These are phyloP conservation scores for Panicum hallii DNA, from an alignment of 202 grass and related monocot species.

Conservation along the genomic window DNA sequence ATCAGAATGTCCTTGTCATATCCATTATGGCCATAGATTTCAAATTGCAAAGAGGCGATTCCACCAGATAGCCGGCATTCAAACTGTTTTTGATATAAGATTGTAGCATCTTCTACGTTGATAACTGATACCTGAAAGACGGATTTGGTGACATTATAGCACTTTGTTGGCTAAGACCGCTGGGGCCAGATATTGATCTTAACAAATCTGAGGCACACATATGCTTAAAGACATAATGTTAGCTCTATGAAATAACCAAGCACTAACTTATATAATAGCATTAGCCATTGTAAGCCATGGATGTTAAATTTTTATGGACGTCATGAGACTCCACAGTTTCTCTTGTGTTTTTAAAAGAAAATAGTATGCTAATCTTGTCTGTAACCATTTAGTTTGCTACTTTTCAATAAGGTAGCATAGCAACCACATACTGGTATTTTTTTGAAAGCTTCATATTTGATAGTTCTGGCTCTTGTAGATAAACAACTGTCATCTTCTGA, in stretches of 20 bases:
- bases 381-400: neutral
- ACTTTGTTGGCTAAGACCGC: neutral
- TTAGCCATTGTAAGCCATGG: neutral
- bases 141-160: conserved; percentile 7
- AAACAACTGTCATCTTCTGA: neutral
- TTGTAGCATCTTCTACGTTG: conserved; percentile 69
- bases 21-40: conserved; percentile 70
- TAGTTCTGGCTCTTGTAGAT: conserved; percentile 24
- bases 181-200: conserved; percentile 10
- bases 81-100: conserved; percentile 95
- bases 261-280: conserved; percentile 1
- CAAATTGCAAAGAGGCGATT: conserved; percentile 85
- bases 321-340: conserved; percentile 12
- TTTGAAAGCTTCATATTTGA: neutral
- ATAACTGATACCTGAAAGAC: conserved; percentile 82
- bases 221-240: conserved; percentile 7
- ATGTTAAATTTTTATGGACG: neutral
- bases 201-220: conserved; percentile 26
- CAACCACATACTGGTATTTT: neutral
- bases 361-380: neutral
- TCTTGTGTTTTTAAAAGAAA: neutral
- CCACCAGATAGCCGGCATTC: conserved; percentile 77
- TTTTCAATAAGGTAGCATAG: conserved; percentile 15
- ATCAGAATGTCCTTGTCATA: conserved; percentile 78
- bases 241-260: conserved; percentile 10